A percentile compares a stretch with the other conserved stretches of the same genome.
Evolutionary conservation across 1,139 yeast species (phyloP).

Genomic region (Magnusiomyces suaveolens): DNA sequence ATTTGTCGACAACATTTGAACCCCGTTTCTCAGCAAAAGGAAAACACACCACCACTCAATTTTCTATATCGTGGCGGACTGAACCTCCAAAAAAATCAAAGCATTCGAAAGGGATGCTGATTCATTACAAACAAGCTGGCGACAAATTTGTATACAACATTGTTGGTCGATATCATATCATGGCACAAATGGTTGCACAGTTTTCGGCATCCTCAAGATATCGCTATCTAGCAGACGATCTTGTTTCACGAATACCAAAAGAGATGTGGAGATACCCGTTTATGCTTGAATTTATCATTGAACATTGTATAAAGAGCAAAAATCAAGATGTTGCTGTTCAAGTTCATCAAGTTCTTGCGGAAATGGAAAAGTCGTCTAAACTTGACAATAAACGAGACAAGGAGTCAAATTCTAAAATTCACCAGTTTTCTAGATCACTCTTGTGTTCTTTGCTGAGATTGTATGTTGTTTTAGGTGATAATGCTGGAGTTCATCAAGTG

Average conservation of each 20-base stretch:
- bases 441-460: constrained; percentile 35
- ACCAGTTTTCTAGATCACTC: constrained; percentile 18
- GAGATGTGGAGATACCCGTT: constrained; percentile 20
- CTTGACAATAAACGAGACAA: neutral
- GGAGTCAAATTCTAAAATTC: too few species aligned
- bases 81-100: neutral
- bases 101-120: neutral
- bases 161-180: neutral
- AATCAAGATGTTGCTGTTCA: constrained; percentile 20
- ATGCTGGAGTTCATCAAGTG: constrained; percentile 36
- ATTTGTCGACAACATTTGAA: neutral
- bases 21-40: too few species aligned
- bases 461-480: constrained; percentile 35
- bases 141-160: neutral
- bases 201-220: constrained; percentile 20
- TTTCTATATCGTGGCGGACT: neutral
- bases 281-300: constrained; percentile 22
- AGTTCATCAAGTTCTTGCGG: constrained; percentile 17
- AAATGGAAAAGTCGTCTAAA: neutral
- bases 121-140: neutral
- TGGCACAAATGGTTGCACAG: constrained; percentile 19
- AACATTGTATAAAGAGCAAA: constrained; percentile 20
- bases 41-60: neutral
- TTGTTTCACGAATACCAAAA: constrained; percentile 25
- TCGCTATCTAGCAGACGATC: constrained; percentile 17